phyloP scores from a whole-genome alignment of 2,329 filamentous ascomycete species.

The Colletotrichum sp. region DNA sequence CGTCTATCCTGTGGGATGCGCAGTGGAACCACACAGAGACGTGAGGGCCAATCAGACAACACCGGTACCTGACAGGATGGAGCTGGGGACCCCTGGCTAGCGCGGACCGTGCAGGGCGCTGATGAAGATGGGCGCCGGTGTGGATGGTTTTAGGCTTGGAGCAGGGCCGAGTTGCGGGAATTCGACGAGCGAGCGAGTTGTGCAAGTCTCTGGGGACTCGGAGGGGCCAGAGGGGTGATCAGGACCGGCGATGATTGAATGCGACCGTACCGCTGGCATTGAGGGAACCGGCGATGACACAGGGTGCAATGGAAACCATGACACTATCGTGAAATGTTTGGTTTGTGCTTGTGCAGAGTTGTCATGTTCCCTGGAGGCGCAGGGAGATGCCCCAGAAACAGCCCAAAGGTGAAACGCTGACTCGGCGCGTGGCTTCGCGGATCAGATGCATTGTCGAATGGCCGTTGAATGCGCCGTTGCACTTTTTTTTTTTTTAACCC shows the following conservation, averaged over 20 bases:
- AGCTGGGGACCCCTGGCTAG: constrained; percentile 3
- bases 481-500: background rate
- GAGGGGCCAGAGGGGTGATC: background rate
- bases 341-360: background rate
- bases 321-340: constrained; percentile 10
- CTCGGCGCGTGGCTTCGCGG: background rate
- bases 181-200: background rate
- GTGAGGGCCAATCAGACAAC: background rate
- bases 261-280: background rate
- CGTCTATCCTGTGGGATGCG: constrained; percentile 4
- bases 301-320: background rate
- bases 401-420: constrained; percentile 12
- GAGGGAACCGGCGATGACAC: background rate
- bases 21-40: background rate
- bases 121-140: constrained; percentile 20
- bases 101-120: constrained; percentile 1
- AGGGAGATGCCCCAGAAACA: constrained; percentile 2
- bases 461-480: background rate
- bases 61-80: constrained; percentile 11
- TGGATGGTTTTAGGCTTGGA: constrained; percentile 8
- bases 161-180: background rate
- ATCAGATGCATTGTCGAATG: constrained; percentile 11
- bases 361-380: background rate
- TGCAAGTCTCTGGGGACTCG: background rate
- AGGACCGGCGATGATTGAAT: background rate